Percentiles rank a stretch among this genome's conserved stretches.
Conservation (phyloP, 495 filamentous ascomycete genomes). For the Ramalina peruviana region DNA sequence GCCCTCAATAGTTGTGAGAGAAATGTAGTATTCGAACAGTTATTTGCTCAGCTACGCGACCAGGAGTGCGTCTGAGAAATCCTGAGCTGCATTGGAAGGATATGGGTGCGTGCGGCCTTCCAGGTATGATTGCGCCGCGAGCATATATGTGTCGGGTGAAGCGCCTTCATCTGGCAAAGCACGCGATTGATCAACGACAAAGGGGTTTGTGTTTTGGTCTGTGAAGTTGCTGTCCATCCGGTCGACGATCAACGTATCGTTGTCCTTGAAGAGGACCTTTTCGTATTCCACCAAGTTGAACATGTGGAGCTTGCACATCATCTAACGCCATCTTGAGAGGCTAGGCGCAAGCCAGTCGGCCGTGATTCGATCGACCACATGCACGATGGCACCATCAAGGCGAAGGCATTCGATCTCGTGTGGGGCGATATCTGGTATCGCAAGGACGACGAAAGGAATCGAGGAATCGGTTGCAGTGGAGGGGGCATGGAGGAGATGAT, state of each 20-base stretch:
- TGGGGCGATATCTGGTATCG: slow-evolving; percentile 15
- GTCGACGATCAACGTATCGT: slow-evolving; percentile 24
- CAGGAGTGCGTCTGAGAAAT: slow-evolving; percentile 27
- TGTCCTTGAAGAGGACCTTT: slow-evolving; percentile 31
- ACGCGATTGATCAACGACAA: not conserved
- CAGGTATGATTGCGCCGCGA: slow-evolving; percentile 18
- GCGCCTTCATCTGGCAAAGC: slow-evolving; percentile 12
- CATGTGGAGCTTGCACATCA: slow-evolving; percentile 28
- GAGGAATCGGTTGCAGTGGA: slow-evolving; percentile 17
- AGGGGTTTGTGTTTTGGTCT: slow-evolving; percentile 13
- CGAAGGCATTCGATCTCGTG: slow-evolving; percentile 18
- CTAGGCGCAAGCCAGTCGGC: slow-evolving; percentile 17
- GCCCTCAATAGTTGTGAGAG: slow-evolving; percentile 14
- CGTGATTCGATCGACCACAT: slow-evolving; percentile 19
- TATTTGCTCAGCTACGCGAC: slow-evolving; percentile 20
- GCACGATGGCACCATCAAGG: slow-evolving; percentile 23
- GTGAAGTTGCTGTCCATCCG: slow-evolving; percentile 28
- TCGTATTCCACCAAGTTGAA: slow-evolving; percentile 29
- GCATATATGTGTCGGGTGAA: slow-evolving; percentile 23
- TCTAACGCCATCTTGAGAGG: slow-evolving; percentile 18
- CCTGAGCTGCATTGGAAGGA: slow-evolving; percentile 17
- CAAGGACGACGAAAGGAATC: slow-evolving; percentile 25
- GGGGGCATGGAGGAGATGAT: slow-evolving; percentile 31
- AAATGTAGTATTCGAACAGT: slow-evolving; percentile 27
- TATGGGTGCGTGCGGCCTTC: slow-evolving; percentile 16